Conservation (phyloP, 2,329 filamentous ascomycete genomes). For the Monilinia polystroma region DNA sequence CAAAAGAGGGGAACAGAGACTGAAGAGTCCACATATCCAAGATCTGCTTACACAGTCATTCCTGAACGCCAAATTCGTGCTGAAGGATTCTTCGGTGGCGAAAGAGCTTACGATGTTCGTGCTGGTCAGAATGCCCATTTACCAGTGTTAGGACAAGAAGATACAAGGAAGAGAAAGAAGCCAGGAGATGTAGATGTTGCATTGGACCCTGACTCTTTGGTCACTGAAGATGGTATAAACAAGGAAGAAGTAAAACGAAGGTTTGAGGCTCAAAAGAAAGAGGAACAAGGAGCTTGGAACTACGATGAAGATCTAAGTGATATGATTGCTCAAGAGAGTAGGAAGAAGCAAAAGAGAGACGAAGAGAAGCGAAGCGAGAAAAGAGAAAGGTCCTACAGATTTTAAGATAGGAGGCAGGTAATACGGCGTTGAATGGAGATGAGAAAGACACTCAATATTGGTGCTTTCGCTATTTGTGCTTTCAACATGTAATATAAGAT, state of each 20-base stretch:
- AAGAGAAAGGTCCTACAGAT: slow-evolving; percentile 39
- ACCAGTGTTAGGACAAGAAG: slow-evolving; percentile 76
- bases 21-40: slow-evolving; percentile 71
- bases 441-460: slow-evolving; percentile 7
- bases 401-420: slow-evolving; percentile 27
- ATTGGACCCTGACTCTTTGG: slow-evolving; percentile 80
- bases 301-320: slow-evolving; percentile 89
- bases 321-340: slow-evolving; percentile 91
- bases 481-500: slow-evolving; percentile 23
- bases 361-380: slow-evolving; percentile 71
- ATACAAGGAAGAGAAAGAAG: slow-evolving; percentile 85
- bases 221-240: slow-evolving; percentile 71
- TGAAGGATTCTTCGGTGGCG: slow-evolving; percentile 94
- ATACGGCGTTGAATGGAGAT: slow-evolving; percentile 16
- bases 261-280: slow-evolving; percentile 71
- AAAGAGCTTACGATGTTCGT: slow-evolving; percentile 86
- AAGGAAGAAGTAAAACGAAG: slow-evolving; percentile 79
- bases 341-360: slow-evolving; percentile 87
- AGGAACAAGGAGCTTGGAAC: slow-evolving; percentile 59
- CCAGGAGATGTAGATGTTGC: slow-evolving; percentile 92
- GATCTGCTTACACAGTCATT: slow-evolving; percentile 83
- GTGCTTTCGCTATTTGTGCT: slow-evolving; percentile 5
- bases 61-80: slow-evolving; percentile 83
- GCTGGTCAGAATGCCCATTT: slow-evolving; percentile 55
- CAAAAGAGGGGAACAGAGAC: slow-evolving; percentile 81